phyloP scores from a whole-genome alignment of 148 eudicot species.

The Persicaria maculosa region DNA sequence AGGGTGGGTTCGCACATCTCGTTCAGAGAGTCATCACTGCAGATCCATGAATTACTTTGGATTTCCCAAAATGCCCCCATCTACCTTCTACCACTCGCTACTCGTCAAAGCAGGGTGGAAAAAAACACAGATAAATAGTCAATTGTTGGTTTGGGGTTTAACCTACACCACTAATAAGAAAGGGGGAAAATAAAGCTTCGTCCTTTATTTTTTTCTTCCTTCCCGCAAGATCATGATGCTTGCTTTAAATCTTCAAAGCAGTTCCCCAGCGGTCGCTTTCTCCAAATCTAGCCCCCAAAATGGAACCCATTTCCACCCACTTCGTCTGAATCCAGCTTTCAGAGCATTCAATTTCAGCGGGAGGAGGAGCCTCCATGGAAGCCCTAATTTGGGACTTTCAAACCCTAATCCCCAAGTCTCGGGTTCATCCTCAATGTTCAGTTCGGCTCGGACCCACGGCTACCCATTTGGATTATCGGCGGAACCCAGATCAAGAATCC shows the following conservation, averaged over 20 bases:
- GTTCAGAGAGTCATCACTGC: no score
- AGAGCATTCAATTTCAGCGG: slow-evolving; percentile 6
- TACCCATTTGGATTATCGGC: slow-evolving; percentile 27
- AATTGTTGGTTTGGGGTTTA: background rate
- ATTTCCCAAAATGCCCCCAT: background rate
- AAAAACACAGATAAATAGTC: background rate
- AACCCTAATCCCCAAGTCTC: slow-evolving; percentile 21
- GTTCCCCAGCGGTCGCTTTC: slow-evolving; percentile 32
- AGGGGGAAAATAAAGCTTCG: background rate
- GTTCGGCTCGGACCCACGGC: slow-evolving; percentile 6
- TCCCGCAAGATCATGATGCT: slow-evolving; percentile 31
- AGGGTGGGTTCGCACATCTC: no score
- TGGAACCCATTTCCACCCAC: slow-evolving; percentile 12
- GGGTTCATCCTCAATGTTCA: slow-evolving; percentile 23
- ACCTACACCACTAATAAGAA: background rate
- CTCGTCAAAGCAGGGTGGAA: background rate
- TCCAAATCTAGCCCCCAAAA: slow-evolving; percentile 29
- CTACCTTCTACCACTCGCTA: background rate
- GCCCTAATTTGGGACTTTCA: slow-evolving; percentile 7
- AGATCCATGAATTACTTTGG: background rate
- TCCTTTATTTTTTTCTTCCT: background rate
- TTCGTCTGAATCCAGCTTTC: slow-evolving; percentile 11
- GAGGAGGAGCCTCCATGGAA: background rate
- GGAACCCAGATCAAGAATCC: slow-evolving; percentile 28
- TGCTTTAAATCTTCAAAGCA: slow-evolving; percentile 49